Evolutionary conservation across 495 filamentous ascomycete species (phyloP).

Genomic region (Podospora pseudopauciseta): DNA sequence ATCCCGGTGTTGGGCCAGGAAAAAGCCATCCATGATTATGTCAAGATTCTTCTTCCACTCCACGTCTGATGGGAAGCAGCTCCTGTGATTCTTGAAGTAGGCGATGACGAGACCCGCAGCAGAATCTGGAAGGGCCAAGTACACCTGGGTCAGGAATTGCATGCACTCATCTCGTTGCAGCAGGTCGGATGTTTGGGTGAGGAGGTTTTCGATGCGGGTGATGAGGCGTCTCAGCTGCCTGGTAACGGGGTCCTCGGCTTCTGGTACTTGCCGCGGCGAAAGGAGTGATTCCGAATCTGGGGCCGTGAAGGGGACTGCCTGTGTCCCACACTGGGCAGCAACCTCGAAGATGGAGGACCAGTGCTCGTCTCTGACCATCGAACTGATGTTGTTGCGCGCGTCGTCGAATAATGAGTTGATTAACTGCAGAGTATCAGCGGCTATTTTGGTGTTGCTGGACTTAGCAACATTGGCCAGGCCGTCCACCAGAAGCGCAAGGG

Average conservation of each 20-base stretch:
- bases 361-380: constrained; percentile 49
- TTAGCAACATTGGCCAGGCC: constrained; percentile 57
- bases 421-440: constrained; percentile 54
- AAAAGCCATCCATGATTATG: constrained; percentile 61
- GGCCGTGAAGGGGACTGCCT: constrained; percentile 27
- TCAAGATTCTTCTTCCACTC: constrained; percentile 64
- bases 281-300: constrained; percentile 15
- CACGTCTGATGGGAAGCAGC: constrained; percentile 66
- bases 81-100: constrained; percentile 56
- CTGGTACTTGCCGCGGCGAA: constrained; percentile 22
- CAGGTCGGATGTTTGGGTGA: constrained; percentile 40
- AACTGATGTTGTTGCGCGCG: constrained; percentile 39
- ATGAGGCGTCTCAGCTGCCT: constrained; percentile 36
- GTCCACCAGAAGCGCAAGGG: constrained; percentile 53
- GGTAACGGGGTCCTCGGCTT: constrained; percentile 36
- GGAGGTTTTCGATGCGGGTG: constrained; percentile 42
- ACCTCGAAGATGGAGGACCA: constrained; percentile 51
- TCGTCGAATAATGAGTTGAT: constrained; percentile 49
- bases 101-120: constrained; percentile 56
- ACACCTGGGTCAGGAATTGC: constrained; percentile 63
- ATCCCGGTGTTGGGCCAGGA: constrained; percentile 59
- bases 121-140: constrained; percentile 54
- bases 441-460: constrained; percentile 46
- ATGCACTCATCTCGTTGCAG: constrained; percentile 61
- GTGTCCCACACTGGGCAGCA: constrained; percentile 42